phyloP scores from a whole-genome alignment of 164 flowering plant species.

The Pachysandra terminalis region DNA sequence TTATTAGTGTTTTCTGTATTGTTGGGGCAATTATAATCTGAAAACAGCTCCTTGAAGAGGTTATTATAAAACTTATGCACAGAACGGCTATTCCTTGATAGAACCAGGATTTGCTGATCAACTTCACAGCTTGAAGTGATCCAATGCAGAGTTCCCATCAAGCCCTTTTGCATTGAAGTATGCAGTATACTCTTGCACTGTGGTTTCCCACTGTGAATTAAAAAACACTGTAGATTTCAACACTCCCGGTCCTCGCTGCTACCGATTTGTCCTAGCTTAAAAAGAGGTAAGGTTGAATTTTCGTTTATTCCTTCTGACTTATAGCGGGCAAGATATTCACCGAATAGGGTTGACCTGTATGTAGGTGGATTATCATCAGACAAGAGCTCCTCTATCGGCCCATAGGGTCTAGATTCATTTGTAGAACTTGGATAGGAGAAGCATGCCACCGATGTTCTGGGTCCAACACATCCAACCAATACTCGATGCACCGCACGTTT shows the following conservation, averaged over 20 bases:
- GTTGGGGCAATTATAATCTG: no score
- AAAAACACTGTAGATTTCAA: no score
- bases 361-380: conserved; percentile 23
- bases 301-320: not conserved
- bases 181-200: no score
- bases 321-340: not conserved
- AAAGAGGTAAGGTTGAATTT: not conserved
- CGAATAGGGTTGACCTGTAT: conserved; percentile 9
- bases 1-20: no score
- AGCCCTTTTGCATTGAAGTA: no score
- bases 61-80: no score
- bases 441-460: conserved; percentile 39
- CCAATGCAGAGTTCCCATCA: no score
- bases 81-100: no score
- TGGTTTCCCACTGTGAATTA: no score
- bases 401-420: conserved; percentile 2
- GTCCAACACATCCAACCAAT: conserved; percentile 17
- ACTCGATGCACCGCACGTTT: conserved; percentile 5
- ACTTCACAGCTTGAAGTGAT: no score
- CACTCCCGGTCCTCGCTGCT: not conserved
- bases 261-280: not conserved
- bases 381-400: conserved; percentile 29
- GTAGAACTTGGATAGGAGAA: conserved; percentile 11
- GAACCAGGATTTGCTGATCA: no score
- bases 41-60: no score